Base-by-base conservation (phyloP, 108 stramenopile species). In the Conticribra weissflogii region DNA sequence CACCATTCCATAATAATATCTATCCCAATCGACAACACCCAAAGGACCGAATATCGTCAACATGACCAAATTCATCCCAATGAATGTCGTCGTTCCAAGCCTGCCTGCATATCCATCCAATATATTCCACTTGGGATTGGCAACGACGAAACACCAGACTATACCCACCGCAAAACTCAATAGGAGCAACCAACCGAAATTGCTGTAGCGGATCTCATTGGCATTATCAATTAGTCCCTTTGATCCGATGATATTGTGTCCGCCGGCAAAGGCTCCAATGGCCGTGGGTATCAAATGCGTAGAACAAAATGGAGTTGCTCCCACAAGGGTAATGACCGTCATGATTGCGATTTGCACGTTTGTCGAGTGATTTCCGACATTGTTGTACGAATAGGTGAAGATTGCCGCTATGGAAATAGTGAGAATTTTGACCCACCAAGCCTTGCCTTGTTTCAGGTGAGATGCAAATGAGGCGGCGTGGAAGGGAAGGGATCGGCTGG, bases 301-400 rank as follows among this genome's bases (percentile, higher is more conserved):
- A 0, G 49, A 65, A 18, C 33, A 53, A 45, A 73, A 69, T 22
- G 83, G 79, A 3, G 72, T 68, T 15, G 72, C 67, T 7, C 80
- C 83, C 22, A 80, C 67, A 12, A 84, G 28, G 7, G 63, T 60
- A 19, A 84, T 81, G 16, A 81, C 66, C 1, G 80, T 81, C 83
- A 84, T 84, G 46, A 78, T 78, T 28, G 80, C 59, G 33, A 84
- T 64, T 45, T 84, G 83, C 17, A 84, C 71, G 55, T 84, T 80
- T 17, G 69, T 60, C 28, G 33, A 5, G 15, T 49, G 63, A 44
- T 68, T 21, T 19, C 59, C 59, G 7, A 31, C 54, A 44, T 84
- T 81, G 22, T 50, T 31, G 49, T 68, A 83, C 3, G 76, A 72
- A 56, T 84, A 84, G 12, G 72, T 70, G 36, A 78, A 19, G 14